phyloP scores from a whole-genome alignment of 2,329 filamentous ascomycete genomes.

The Pezicula neosporulosa region DNA sequence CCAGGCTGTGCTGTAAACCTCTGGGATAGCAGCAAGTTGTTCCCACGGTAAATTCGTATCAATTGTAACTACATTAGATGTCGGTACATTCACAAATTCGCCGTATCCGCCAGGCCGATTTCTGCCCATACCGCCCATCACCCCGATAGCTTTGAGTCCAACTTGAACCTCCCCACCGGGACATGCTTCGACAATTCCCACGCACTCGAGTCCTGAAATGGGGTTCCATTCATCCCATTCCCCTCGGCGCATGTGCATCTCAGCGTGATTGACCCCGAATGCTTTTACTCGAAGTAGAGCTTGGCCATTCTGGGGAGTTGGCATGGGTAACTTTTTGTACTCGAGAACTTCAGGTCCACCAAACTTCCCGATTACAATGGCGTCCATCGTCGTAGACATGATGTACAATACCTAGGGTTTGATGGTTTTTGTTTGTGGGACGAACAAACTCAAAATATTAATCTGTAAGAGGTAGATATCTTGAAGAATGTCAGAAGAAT shows the following conservation, averaged over 20 bases:
- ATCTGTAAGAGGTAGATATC: too few relatives aligned
- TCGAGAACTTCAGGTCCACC: conserved; percentile 29
- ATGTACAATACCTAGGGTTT: neutral
- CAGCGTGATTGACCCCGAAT: conserved; percentile 41
- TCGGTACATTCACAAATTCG: conserved; percentile 31
- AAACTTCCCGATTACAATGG: conserved; percentile 30
- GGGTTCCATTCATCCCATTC: conserved; percentile 37
- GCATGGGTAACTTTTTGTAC: conserved; percentile 22
- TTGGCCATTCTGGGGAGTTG: conserved; percentile 23
- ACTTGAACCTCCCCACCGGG: conserved; percentile 29
- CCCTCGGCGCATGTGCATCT: conserved; percentile 42
- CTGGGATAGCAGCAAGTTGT: conserved; percentile 36
- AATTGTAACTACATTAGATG: conserved; percentile 30
- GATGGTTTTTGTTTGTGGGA: too few relatives aligned
- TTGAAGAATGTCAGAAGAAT: too few relatives aligned
- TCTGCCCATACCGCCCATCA: conserved; percentile 42
- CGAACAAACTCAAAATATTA: too few relatives aligned
- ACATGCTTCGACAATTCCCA: conserved; percentile 35
- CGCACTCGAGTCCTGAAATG: conserved; percentile 38
- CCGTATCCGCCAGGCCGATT: conserved; percentile 35
- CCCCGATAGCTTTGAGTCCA: conserved; percentile 31
- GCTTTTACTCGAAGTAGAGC: conserved; percentile 34
- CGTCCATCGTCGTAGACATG: conserved; percentile 25
- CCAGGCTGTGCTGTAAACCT: conserved; percentile 37
- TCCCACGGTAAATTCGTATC: conserved; percentile 31